Evolutionary conservation across 208 protist genomes (phyloP), one percentile per base, ranked within the genome.

Genomic region (Crithidia mellificae): DNA sequence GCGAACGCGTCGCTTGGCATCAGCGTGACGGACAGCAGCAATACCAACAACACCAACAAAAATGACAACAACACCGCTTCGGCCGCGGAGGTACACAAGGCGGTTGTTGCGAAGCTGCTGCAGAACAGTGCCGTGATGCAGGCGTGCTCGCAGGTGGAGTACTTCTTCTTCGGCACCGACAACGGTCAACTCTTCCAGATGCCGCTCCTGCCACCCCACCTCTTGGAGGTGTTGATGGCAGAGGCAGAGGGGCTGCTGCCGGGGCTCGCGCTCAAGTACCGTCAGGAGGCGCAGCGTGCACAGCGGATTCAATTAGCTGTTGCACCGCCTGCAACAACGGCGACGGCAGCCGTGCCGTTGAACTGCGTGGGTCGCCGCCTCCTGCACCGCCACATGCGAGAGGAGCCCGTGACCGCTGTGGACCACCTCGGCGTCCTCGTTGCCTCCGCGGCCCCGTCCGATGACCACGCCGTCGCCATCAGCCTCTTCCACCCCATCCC

Each of bases 61-160:
- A n/a, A n/a, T n/a, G n/a, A n/a, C n/a, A n/a, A n/a, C n/a, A n/a
- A n/a, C n/a, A n/a, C n/a, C n/a, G n/a, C n/a, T n/a, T n/a, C n/a
- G n/a, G n/a, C n/a, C n/a, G n/a, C n/a, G 12, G 36, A 41, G 36
- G 12, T 15, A 9, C 43, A 54, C 58, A 36, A 53, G 12, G 30
- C 12, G 7, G 32, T 19, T 4, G 14, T 67, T 50, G n/a, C 36
- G 22, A 27, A 43, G 0, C 32, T 52, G 8, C 17, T 50, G 50
- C 19, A 47, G 8, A 63, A 77, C 5, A 29, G 14, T 2, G 30
- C 41, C 14, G 38, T 57, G n/a, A 39, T 79, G 22, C 53, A 25
- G 32, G 69, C 80, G 11, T 78, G 91, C 29, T 78, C 58, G 25
- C 89, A 94, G 55, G 71, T 94, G 12, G 89, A 94, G 74, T 94